Conservation (phyloP, 164 flowering plant species). For the Macadamia integrifolia region DNA sequence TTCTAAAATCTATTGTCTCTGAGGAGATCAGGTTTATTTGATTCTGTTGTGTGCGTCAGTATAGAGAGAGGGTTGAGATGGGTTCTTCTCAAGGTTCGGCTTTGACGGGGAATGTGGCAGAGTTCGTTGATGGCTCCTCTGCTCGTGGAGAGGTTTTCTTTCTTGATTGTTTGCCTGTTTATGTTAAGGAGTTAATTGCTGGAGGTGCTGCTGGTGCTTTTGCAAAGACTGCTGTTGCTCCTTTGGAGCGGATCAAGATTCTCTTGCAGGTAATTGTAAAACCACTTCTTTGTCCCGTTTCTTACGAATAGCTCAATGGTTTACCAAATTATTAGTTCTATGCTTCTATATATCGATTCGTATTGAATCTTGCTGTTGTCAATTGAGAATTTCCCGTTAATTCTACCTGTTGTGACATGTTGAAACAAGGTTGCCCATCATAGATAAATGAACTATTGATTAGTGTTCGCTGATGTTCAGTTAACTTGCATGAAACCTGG, state of each 20-base stretch:
- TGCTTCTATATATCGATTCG: too few relatives aligned
- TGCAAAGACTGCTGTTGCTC: constrained; percentile 88
- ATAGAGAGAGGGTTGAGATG: constrained; percentile 31
- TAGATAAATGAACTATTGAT: too few relatives aligned
- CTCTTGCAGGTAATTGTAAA: constrained; percentile 60
- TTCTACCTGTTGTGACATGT: too few relatives aligned
- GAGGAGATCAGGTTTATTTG: background rate
- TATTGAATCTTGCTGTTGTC: too few relatives aligned
- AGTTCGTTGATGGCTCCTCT: constrained; percentile 51
- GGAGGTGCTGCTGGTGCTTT: constrained; percentile 91
- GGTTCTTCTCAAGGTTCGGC: constrained; percentile 73
- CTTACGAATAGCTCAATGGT: too few relatives aligned
- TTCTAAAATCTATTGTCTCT: background rate
- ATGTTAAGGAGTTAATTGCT: constrained; percentile 83
- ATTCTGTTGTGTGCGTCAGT: background rate
- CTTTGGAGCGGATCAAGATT: constrained; percentile 76
- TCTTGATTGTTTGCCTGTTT: constrained; percentile 65
- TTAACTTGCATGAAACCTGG: too few relatives aligned
- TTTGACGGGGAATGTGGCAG: constrained; percentile 59
- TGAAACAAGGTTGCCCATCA: too few relatives aligned
- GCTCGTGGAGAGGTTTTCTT: constrained; percentile 28
- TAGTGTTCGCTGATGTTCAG: too few relatives aligned
- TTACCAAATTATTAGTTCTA: too few relatives aligned
- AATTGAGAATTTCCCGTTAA: too few relatives aligned
- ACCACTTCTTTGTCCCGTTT: too few relatives aligned